phyloP scores from a whole-genome alignment of 768 basidiomycete species.

The Suillus luteus region DNA sequence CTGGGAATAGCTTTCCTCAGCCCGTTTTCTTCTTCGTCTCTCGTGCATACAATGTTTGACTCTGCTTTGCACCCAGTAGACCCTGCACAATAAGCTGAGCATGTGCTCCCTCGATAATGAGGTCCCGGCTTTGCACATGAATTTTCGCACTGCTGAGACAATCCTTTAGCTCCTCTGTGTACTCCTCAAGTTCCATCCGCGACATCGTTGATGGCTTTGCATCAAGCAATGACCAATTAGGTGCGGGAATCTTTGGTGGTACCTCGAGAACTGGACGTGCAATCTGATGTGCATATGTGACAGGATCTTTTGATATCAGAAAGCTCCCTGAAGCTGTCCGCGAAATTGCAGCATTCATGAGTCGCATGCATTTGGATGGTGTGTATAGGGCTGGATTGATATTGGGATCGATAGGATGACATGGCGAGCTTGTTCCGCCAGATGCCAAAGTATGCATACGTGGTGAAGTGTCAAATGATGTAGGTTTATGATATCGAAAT shows the following conservation, averaged over 20 bases:
- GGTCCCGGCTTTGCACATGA: too few species aligned
- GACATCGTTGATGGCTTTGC: too few species aligned
- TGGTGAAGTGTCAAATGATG: conserved; percentile 11
- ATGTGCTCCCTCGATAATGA: too few species aligned
- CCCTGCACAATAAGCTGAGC: background rate
- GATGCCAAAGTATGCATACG: background rate
- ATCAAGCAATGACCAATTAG: conserved; percentile 12
- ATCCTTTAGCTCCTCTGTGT: too few species aligned
- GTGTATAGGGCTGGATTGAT: conserved; percentile 23
- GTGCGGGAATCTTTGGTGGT: conserved; percentile 12
- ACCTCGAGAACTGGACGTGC: conserved; percentile 17
- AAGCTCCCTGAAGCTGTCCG: conserved; percentile 25
- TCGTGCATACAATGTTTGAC: background rate
- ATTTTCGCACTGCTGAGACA: too few species aligned
- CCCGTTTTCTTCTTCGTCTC: background rate
- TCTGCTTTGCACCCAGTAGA: background rate
- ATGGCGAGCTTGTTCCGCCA: too few species aligned
- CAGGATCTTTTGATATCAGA: conserved; percentile 21
- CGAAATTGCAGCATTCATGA: conserved; percentile 19
- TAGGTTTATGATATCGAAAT: conserved; percentile 9
- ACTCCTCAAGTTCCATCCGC: too few species aligned
- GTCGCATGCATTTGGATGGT: conserved; percentile 25
- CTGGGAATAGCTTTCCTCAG: background rate
- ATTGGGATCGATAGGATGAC: background rate
- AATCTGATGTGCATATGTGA: conserved; percentile 14